Conservation (phyloP, 2,329 filamentous ascomycete species). For the Mollisiaceae sp. region DNA sequence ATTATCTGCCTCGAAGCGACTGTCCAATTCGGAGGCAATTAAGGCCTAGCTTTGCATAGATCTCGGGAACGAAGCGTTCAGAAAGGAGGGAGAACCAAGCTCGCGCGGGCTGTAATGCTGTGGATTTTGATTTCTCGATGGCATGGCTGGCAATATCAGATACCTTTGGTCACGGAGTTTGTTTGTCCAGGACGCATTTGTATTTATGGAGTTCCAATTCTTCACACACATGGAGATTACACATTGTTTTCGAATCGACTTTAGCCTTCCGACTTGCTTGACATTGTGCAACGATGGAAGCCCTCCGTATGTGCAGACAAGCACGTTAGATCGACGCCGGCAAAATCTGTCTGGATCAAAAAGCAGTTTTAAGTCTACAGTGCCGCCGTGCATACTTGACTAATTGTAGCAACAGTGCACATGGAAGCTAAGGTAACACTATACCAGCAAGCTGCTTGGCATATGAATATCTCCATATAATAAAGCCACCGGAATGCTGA, state of each 20-base stretch:
- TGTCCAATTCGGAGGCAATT: conserved; percentile 59
- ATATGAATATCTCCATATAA: neutral
- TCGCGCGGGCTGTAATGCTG: conserved; percentile 13
- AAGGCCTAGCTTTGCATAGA: neutral
- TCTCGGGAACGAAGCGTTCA: neutral
- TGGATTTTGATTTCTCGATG: conserved; percentile 23
- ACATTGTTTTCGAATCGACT: neutral
- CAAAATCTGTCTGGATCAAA: too few relatives aligned
- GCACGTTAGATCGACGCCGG: too few relatives aligned
- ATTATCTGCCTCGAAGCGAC: conserved; percentile 87
- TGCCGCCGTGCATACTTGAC: too few relatives aligned
- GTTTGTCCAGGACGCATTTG: conserved; percentile 25
- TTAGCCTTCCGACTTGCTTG: neutral
- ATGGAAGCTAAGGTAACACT: too few relatives aligned
- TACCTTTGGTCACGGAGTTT: conserved; percentile 34
- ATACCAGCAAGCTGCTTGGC: neutral
- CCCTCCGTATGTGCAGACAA: neutral
- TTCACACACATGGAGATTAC: neutral
- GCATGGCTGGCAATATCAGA: conserved; percentile 31
- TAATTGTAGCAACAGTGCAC: too few relatives aligned
- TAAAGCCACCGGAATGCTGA: conserved; percentile 3
- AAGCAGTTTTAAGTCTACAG: too few relatives aligned
- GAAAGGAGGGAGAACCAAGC: conserved; percentile 1
- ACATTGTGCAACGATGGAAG: neutral
- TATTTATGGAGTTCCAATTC: conserved; percentile 21